Evolutionary conservation across 2,329 filamentous ascomycete species (phyloP).

Genomic region (Blastomyces gilchristii): DNA sequence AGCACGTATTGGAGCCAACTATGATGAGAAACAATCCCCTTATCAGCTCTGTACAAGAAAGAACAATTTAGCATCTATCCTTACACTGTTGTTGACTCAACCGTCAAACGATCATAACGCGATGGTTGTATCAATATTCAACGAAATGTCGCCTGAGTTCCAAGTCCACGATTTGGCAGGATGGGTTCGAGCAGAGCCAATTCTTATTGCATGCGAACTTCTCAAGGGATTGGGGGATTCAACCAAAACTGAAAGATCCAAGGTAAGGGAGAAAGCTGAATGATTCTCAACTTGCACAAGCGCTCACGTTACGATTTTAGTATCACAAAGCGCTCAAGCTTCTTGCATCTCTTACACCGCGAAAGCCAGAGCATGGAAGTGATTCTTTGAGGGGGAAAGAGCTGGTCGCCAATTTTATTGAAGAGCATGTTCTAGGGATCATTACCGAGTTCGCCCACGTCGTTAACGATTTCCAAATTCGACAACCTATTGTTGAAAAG

Average conservation of each 20-base stretch:
- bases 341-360: conserved; percentile 43
- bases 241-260: conserved; percentile 39
- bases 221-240: conserved; percentile 69
- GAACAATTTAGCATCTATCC: conserved; percentile 48
- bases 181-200: conserved; percentile 63
- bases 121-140: conserved; percentile 58
- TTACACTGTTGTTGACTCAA: conserved; percentile 50
- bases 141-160: conserved; percentile 60
- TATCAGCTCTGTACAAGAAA: conserved; percentile 54
- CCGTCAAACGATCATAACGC: conserved; percentile 55
- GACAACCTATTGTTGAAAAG: conserved; percentile 56
- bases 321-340: conserved; percentile 43
- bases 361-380: conserved; percentile 37
- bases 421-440: conserved; percentile 74
- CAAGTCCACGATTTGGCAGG: conserved; percentile 54
- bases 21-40: conserved; percentile 40
- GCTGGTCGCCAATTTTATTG: conserved; percentile 62
- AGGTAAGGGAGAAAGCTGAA: conserved; percentile 40
- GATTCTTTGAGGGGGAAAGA: conserved; percentile 42
- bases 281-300: neutral
- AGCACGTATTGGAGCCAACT: conserved; percentile 65
- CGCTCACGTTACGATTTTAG: conserved; percentile 22
- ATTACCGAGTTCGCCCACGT: conserved; percentile 70
- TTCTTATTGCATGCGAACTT: conserved; percentile 67
- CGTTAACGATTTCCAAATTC: conserved; percentile 57